phyloP scores from a whole-genome alignment of 169 alveolate genomes.

The Eimeria sp. region DNA sequence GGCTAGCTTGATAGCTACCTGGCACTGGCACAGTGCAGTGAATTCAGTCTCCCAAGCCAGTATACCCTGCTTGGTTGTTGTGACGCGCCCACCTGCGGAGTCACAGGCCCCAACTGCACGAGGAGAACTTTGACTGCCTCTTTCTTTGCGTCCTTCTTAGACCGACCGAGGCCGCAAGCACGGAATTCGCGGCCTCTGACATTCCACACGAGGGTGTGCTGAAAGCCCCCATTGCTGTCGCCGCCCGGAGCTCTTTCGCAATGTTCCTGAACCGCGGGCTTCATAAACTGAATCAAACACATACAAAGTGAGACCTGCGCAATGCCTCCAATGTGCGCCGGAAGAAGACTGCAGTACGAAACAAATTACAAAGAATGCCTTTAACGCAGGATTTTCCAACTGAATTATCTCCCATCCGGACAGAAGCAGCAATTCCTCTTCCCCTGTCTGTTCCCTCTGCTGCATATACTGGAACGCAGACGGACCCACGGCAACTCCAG shows the following conservation, averaged over 20 bases:
- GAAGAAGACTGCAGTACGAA: neutral
- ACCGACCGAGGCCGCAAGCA: conserved; percentile 68
- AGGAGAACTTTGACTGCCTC: conserved; percentile 74
- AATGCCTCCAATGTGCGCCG: neutral
- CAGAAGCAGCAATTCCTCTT: neutral
- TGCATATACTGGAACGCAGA: neutral
- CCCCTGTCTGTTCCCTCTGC: neutral
- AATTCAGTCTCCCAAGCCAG: neutral
- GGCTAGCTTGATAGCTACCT: too few species aligned
- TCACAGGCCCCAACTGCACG: conserved; percentile 70
- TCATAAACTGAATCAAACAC: conserved; percentile 26
- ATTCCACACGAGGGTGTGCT: conserved; percentile 50
- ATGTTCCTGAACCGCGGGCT: conserved; percentile 61
- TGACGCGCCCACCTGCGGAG: conserved; percentile 42
- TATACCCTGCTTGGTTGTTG: neutral
- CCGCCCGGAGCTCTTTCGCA: conserved; percentile 42
- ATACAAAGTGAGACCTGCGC: neutral
- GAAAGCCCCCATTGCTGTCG: conserved; percentile 63
- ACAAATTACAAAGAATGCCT: too few species aligned
- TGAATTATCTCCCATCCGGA: neutral
- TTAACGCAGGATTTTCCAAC: too few species aligned
- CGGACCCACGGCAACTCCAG: neutral
- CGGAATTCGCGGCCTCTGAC: conserved; percentile 40
- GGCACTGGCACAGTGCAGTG: neutral
- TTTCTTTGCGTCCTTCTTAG: conserved; percentile 79